Base-by-base conservation (phyloP, 2,329 filamentous ascomycete species). In the Sporothrix pallida region DNA sequence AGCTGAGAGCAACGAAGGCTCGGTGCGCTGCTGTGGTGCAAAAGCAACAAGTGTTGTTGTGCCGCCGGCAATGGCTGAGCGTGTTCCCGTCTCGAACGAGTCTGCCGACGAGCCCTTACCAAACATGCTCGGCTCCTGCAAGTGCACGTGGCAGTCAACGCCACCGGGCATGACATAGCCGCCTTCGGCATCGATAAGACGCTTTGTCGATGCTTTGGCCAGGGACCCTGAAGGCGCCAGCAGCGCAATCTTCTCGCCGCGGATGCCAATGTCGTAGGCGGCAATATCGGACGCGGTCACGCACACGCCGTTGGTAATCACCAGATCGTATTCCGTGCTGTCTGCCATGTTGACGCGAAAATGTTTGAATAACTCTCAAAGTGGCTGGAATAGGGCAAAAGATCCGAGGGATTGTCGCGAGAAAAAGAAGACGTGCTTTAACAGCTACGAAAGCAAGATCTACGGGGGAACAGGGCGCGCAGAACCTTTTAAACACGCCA, bases 31-130 rank as follows among this genome's bases (percentile, higher is more conserved):
- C 78, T 89, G 87, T 3, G 85, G 84, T 0, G 88, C 88, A 78
- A 91, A 90, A 0, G 87, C 83, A 8, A 90, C 79, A 15, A 90
- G 82, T 0, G 88, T 89, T 0, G 88, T 90, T 4, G 85, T 89
- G 31, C 88, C 88, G 9, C 88, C 88, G 2, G 87, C 87, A 71
- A 90, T 83, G 4, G 88, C 88, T 26, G 84, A 86, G 9, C 87
- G 82, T 0, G 86, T 86, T 0, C 87, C 87, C 20, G 76, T 71
- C 71, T 78, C 79, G 60, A 78, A 83, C 20, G 76, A 81, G 76
- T 83, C 82, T 15, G 79, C 77, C 3, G 80, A 80, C 4, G 75
- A 76, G 1, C 80, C 79, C 72, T 79, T 79, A 62, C 80, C 79
- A 52, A 82, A 81, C 76, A 82, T 75, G 69, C 77, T 80, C 13